Conservation (phyloP, 129 eudicot genomes). For the Heracleum sosnowskyi region DNA sequence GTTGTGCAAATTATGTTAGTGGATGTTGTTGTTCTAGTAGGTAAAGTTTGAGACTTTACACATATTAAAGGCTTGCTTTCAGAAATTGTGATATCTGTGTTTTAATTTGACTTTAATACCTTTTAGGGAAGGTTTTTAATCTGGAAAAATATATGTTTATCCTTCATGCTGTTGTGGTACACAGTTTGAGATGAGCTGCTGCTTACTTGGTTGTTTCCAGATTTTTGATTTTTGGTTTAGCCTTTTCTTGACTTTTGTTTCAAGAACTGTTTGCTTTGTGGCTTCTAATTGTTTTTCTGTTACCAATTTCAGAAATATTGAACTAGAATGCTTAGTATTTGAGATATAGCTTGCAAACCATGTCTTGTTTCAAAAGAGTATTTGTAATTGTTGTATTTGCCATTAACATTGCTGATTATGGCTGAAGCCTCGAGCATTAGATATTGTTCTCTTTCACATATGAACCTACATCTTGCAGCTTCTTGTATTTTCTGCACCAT, state of each 20-base stretch:
- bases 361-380: background rate
- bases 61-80: background rate
- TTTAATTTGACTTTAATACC: background rate
- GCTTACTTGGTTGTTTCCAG: background rate
- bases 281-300: background rate
- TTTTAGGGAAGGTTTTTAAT: background rate
- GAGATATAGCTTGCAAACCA: background rate
- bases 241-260: background rate
- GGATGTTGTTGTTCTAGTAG: slow-evolving; percentile 17
- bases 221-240: background rate
- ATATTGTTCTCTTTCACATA: background rate
- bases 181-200: background rate
- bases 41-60: slow-evolving; percentile 16
- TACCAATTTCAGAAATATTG: background rate
- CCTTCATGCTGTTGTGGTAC: background rate
- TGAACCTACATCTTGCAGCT: slow-evolving; percentile 20
- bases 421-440: background rate
- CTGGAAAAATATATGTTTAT: background rate
- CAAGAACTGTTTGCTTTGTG: background rate
- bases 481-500: slow-evolving; percentile 17
- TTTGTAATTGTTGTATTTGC: background rate
- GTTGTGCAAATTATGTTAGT: slow-evolving; percentile 17
- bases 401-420: background rate
- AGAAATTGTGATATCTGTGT: background rate
- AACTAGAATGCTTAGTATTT: background rate